Conservation (phyloP, 495 filamentous ascomycete genomes). For the Darksidea phi region DNA sequence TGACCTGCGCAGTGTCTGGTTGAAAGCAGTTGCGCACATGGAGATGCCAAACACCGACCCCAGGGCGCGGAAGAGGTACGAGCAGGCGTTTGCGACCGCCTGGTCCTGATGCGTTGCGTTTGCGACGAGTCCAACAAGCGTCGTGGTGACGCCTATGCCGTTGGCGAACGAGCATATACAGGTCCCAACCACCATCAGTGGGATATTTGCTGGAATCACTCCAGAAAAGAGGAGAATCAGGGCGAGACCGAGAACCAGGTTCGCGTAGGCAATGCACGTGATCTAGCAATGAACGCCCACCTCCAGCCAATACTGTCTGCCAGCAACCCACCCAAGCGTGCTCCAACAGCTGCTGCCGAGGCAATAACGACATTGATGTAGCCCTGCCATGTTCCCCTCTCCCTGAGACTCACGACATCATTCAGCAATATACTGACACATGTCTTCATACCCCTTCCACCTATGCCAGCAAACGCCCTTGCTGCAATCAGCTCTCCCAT, state of each 20-base stretch:
- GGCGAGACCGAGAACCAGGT: slow-evolving; percentile 53
- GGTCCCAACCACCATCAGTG: slow-evolving; percentile 58
- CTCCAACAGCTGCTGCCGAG: slow-evolving; percentile 66
- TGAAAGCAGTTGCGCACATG: slow-evolving; percentile 67
- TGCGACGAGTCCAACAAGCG: slow-evolving; percentile 65
- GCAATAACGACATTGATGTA: slow-evolving; percentile 80
- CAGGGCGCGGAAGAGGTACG: slow-evolving; percentile 80
- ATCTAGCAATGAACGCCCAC: slow-evolving; percentile 76
- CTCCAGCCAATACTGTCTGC: slow-evolving; percentile 79
- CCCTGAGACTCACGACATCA: slow-evolving; percentile 73
- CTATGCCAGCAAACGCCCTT: slow-evolving; percentile 69
- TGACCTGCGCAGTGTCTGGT: slow-evolving; percentile 63
- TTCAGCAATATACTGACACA: slow-evolving; percentile 75
- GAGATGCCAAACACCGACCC: slow-evolving; percentile 76
- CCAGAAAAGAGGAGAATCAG: slow-evolving; percentile 64
- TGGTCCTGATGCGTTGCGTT: slow-evolving; percentile 68
- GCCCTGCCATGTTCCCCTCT: slow-evolving; percentile 78
- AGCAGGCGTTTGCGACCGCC: slow-evolving; percentile 79
- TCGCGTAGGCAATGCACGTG: slow-evolving; percentile 58
- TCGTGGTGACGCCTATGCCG: slow-evolving; percentile 69
- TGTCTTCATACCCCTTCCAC: slow-evolving; percentile 83
- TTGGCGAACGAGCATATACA: slow-evolving; percentile 57
- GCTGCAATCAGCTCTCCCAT: slow-evolving; percentile 71
- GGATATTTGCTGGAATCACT: slow-evolving; percentile 43
- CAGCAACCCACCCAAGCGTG: slow-evolving; percentile 72